A percentile compares a stretch with the other conserved stretches of the same genome.
phyloP scores from a whole-genome alignment of 371 early-diverging fungal genomes.

The Mortierella sp. region DNA sequence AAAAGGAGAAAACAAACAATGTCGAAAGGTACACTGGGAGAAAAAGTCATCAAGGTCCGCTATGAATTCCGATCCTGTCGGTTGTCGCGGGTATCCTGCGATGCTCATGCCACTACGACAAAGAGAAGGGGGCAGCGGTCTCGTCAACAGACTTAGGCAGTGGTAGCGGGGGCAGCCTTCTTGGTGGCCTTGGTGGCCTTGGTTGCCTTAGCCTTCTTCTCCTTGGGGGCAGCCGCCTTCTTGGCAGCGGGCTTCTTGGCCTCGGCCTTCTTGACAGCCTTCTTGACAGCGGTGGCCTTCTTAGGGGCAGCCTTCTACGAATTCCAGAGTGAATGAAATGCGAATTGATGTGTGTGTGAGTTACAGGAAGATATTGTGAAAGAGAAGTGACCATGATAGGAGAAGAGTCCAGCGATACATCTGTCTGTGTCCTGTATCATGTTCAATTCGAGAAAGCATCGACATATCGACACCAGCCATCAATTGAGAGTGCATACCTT shows the following conservation, averaged over 20 bases:
- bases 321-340: not conserved
- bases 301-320: slow-evolving; percentile 55
- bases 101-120: not conserved
- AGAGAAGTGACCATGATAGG: not conserved
- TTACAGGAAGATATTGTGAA: not conserved
- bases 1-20: not conserved
- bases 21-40: not conserved
- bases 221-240: slow-evolving; percentile 60
- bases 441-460: not conserved
- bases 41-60: slow-evolving; percentile 8
- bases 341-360: slow-evolving; percentile 10
- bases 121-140: slow-evolving; percentile 9
- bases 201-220: slow-evolving; percentile 58
- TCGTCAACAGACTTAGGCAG: slow-evolving; percentile 56
- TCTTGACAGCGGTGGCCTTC: slow-evolving; percentile 66
- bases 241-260: slow-evolving; percentile 65
- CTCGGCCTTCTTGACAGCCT: slow-evolving; percentile 59
- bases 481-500: slow-evolving; percentile 26
- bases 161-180: slow-evolving; percentile 58
- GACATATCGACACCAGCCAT: not conserved
- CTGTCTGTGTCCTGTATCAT: slow-evolving; percentile 1
- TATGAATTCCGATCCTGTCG: slow-evolving; percentile 11
- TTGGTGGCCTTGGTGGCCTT: slow-evolving; percentile 60
- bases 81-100: not conserved
- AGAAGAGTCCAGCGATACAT: not conserved